Evolutionary conservation across 352 stramenopile species (phyloP).

Genomic region (Pythium brassicae): DNA sequence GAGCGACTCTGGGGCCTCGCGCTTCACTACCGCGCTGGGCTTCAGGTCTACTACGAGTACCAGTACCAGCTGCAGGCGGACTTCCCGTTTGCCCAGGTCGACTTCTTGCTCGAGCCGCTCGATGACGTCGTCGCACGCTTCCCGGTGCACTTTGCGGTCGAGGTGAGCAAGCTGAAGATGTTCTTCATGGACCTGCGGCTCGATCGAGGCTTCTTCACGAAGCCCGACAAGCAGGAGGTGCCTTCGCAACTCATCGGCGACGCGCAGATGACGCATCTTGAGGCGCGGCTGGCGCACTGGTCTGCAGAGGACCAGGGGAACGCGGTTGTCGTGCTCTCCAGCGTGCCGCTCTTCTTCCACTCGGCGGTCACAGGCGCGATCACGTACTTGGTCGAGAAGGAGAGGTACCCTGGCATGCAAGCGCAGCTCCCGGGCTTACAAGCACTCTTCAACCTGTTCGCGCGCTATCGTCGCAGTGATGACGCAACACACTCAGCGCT

Average conservation of each 20-base stretch:
- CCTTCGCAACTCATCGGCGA: slow-evolving; percentile 26
- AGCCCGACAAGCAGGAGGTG: background rate
- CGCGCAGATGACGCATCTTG: slow-evolving; percentile 18
- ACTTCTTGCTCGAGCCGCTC: slow-evolving; percentile 39
- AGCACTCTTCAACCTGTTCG: slow-evolving; percentile 35
- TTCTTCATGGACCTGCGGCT: slow-evolving; percentile 64
- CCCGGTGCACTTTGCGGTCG: slow-evolving; percentile 39
- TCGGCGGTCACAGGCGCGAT: slow-evolving; percentile 41
- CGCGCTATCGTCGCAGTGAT: background rate
- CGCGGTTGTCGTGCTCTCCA: slow-evolving; percentile 37
- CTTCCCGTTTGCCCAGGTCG: slow-evolving; percentile 28
- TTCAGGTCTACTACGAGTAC: slow-evolving; percentile 66
- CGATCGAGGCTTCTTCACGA: slow-evolving; percentile 45
- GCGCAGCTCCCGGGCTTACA: slow-evolving; percentile 26
- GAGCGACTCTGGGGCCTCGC: slow-evolving; percentile 25
- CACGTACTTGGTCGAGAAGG: slow-evolving; percentile 46
- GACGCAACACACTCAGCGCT: slow-evolving; percentile 14
- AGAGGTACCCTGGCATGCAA: slow-evolving; percentile 55
- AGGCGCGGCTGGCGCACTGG: slow-evolving; percentile 17
- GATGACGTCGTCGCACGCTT: slow-evolving; percentile 26
- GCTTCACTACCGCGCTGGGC: slow-evolving; percentile 50
- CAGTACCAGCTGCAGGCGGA: slow-evolving; percentile 60
- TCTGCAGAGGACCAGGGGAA: slow-evolving; percentile 10
- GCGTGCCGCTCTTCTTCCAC: slow-evolving; percentile 71
- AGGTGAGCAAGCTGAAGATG: slow-evolving; percentile 39